These are phyloP conservation scores for Dalbergia cultrata DNA, from an alignment of 306 rosid species.

Conservation along the genomic window DNA sequence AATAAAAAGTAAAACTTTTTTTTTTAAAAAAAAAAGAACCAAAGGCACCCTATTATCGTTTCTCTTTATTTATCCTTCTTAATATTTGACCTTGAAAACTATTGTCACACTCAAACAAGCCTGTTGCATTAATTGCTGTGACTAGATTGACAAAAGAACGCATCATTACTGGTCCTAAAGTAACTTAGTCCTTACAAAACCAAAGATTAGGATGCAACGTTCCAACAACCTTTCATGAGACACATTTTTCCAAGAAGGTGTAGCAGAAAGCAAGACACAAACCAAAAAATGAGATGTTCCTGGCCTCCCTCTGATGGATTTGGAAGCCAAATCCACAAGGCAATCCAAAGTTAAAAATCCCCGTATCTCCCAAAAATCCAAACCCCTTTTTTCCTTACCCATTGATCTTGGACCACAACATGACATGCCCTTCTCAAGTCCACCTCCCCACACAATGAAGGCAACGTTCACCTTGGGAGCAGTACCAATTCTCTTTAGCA, in stretches of 20 bases:
- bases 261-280: background rate
- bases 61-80: background rate
- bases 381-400: background rate
- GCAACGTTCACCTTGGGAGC: background rate
- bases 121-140: background rate
- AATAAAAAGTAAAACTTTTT: no score
- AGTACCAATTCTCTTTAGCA: background rate
- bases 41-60: no score
- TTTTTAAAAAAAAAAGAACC: no score
- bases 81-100: background rate
- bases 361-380: background rate
- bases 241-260: background rate
- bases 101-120: background rate
- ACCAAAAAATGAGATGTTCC: background rate
- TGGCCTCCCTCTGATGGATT: background rate
- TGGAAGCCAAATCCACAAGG: background rate
- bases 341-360: background rate
- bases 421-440: background rate
- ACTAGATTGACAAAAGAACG: background rate
- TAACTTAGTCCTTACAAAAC: conserved; percentile 7
- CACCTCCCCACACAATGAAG: background rate
- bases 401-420: background rate
- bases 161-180: background rate
- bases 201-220: background rate
- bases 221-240: background rate